Evolutionary conservation across 495 filamentous ascomycete species (phyloP).

Genomic region (Tuber magnatum): DNA sequence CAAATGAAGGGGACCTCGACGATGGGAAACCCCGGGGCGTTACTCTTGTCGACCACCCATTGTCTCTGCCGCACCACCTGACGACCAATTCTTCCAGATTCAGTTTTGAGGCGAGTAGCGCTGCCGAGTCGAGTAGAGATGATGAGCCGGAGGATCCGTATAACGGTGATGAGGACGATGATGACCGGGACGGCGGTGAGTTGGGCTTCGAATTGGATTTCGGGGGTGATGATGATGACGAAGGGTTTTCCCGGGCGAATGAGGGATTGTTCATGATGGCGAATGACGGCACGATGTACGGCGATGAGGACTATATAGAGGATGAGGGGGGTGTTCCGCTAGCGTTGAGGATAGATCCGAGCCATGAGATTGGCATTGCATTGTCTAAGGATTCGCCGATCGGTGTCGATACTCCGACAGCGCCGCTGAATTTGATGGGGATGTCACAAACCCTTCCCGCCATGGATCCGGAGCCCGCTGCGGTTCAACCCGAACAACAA

Average conservation of each 20-base stretch:
- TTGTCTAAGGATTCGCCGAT: constrained; percentile 8
- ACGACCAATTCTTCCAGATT: constrained; percentile 64
- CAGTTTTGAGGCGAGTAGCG: constrained; percentile 60
- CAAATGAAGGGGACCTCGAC: constrained; percentile 25
- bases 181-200: constrained; percentile 44
- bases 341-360: constrained; percentile 11
- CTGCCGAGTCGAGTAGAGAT: constrained; percentile 26
- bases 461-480: constrained; percentile 31
- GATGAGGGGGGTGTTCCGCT: constrained; percentile 10
- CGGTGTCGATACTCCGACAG: constrained; percentile 4
- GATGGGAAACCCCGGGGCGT: constrained; percentile 34
- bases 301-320: constrained; percentile 6
- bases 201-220: constrained; percentile 77
- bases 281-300: neutral
- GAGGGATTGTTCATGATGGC: constrained; percentile 26
- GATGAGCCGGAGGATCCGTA: constrained; percentile 47
- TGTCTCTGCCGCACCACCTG: constrained; percentile 52
- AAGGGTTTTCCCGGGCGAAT: constrained; percentile 47
- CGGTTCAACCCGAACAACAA: neutral
- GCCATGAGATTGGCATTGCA: constrained; percentile 24
- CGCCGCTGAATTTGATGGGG: neutral
- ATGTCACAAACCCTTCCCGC: constrained; percentile 11
- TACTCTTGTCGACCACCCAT: constrained; percentile 41
- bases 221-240: constrained; percentile 51
- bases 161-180: constrained; percentile 41